Conservation (phyloP, 2,329 filamentous ascomycete genomes). For the Botrytis hyacinthi region DNA sequence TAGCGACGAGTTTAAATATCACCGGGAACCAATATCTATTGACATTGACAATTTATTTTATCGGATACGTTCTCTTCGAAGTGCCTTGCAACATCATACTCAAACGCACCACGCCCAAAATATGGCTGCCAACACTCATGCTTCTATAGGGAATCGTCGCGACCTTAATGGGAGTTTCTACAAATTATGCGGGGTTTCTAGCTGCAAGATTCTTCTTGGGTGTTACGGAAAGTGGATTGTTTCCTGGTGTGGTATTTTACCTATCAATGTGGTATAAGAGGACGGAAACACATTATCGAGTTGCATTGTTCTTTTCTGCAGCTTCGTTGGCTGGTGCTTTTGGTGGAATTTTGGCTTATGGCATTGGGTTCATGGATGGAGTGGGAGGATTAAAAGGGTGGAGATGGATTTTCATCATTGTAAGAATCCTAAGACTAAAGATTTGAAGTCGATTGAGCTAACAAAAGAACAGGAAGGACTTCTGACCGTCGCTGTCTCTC, state of each 20-base stretch:
- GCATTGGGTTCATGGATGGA: conserved; percentile 53
- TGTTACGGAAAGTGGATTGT: conserved; percentile 54
- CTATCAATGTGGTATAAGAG: conserved; percentile 54
- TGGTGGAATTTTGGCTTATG: conserved; percentile 55
- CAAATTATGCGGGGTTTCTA: conserved; percentile 51
- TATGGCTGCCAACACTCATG: conserved; percentile 59
- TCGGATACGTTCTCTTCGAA: conserved; percentile 56
- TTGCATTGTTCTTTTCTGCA: conserved; percentile 56
- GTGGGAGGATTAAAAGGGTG: conserved; percentile 53
- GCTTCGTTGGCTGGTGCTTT: conserved; percentile 56
- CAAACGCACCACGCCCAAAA: conserved; percentile 56
- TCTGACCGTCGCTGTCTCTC: conserved; percentile 50
- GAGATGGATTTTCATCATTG: conserved; percentile 61
- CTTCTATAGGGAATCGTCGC: conserved; percentile 55
- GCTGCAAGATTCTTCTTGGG: conserved; percentile 55
- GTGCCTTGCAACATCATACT: conserved; percentile 62
- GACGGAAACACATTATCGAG: conserved; percentile 52
- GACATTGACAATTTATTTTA: conserved; percentile 65
- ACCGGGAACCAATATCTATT: conserved; percentile 63
- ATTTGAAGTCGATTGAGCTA: neutral
- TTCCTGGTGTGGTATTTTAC: conserved; percentile 52
- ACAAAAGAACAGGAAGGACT: conserved; percentile 49
- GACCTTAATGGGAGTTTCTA: conserved; percentile 50
- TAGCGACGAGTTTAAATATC: conserved; percentile 52
- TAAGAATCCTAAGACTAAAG: conserved; percentile 34